Evolutionary conservation across 176 grass and related monocot genomes (phyloP), one percentile per base, ranked within the genome.

Genomic region (Musa acuminata): DNA sequence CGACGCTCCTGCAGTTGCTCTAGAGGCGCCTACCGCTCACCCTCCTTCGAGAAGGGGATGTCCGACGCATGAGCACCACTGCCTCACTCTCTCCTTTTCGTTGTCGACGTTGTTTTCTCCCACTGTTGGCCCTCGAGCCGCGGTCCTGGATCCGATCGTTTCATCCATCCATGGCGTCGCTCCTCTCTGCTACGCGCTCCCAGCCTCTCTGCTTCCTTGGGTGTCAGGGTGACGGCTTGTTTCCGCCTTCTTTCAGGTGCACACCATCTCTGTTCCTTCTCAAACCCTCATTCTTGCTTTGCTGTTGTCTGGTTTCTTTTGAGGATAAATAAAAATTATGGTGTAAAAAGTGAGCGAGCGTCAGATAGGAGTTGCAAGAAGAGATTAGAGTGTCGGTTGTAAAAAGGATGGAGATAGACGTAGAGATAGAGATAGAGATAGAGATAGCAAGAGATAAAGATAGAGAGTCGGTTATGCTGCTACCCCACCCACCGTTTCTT

Each of bases 401-500:
- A n/a, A 23, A 69, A 55, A 21, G 13, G 51, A 55, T 43, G 76
- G 64, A 55, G 51, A 29, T 6, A n/a, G 53, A 58, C 51, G 51
- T 16, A 73, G 22, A 57, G 52, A 52, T 19, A 54, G 22, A 57
- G 52, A 52, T 19, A 54, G 49, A 67, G 75, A 1, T 5, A 53
- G 62, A 49, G 71, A 72, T 49, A 57, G 25, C 35, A 62, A 77
- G 49, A 11, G 75, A 16, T 12, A 59, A 16, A 49, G 20, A 13
- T n/a, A 53, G 76, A 53, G 66, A 68, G 69, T 29, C 17, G 50
- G 52, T 51, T 64, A 76, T 84, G 74, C 53, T 76, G 53, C 83
- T 71, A 75, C 72, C 72, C 52, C 69, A 55, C 77, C 64, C 71
- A 79, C 58, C 74, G 55, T 84, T 84, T 84, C 64, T 84, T 79